Conservation (phyloP, 2,329 filamentous ascomycete genomes). For the Annulohypoxylon truncatum region DNA sequence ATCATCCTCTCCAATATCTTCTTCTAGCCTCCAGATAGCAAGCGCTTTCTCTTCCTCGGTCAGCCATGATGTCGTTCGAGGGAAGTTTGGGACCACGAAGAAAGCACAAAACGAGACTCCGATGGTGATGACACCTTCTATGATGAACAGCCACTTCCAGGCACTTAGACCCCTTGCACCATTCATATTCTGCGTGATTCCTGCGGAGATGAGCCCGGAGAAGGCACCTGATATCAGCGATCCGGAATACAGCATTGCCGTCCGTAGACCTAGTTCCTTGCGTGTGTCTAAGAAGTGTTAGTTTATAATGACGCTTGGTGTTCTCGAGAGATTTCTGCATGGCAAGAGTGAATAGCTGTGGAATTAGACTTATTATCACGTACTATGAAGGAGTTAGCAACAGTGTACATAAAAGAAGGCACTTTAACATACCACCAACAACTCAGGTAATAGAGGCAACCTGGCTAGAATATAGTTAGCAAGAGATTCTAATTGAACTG, state of each 20-base stretch:
- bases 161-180: conserved; percentile 65
- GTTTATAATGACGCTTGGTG: too few species aligned
- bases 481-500: conserved; percentile 2
- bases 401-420: not conserved
- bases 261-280: conserved; percentile 74
- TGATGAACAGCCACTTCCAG: conserved; percentile 76
- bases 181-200: conserved; percentile 75
- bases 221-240: conserved; percentile 78
- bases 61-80: conserved; percentile 68
- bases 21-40: conserved; percentile 70
- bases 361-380: conserved; percentile 3
- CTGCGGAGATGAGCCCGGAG: conserved; percentile 72
- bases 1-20: conserved; percentile 74
- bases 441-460: conserved; percentile 71
- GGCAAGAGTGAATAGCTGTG: not conserved
- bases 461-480: conserved; percentile 53
- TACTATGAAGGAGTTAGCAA: conserved; percentile 32
- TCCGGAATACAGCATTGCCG: conserved; percentile 74
- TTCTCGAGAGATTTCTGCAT: too few species aligned
- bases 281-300: conserved; percentile 62
- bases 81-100: conserved; percentile 75
- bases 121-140: conserved; percentile 75
- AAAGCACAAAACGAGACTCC: conserved; percentile 66
- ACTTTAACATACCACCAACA: conserved; percentile 63
- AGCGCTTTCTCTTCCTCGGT: conserved; percentile 66